Conservation (phyloP, 2,329 filamentous ascomycete species). For the Trichoderma sp. region DNA sequence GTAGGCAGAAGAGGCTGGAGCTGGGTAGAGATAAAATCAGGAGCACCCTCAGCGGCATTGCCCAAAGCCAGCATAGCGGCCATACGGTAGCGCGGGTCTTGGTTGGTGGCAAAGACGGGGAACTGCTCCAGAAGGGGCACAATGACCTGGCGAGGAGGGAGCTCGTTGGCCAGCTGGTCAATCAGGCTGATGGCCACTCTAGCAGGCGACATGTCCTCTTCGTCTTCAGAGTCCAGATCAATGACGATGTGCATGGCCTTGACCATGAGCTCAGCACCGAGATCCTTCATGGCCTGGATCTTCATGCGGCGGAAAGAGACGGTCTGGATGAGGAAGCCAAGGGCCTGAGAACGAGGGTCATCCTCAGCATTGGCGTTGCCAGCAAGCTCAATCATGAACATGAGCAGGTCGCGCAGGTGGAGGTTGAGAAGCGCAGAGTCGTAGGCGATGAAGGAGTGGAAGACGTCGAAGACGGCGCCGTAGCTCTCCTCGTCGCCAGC, state of each 20-base stretch:
- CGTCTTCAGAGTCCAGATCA: constrained; percentile 78
- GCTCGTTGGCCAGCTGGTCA: constrained; percentile 82
- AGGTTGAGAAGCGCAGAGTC: constrained; percentile 80
- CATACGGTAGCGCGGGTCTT: constrained; percentile 77
- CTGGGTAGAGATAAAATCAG: constrained; percentile 95
- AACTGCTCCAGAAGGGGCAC: constrained; percentile 88
- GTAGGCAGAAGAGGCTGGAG: constrained; percentile 82
- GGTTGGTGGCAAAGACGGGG: constrained; percentile 74
- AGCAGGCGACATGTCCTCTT: constrained; percentile 79
- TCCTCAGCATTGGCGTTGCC: constrained; percentile 76
- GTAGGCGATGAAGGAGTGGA: constrained; percentile 91
- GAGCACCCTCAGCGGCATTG: constrained; percentile 93
- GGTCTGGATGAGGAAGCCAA: constrained; percentile 91
- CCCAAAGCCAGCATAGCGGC: constrained; percentile 90
- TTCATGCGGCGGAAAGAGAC: constrained; percentile 93
- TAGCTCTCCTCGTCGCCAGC: constrained; percentile 81
- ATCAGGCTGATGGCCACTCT: constrained; percentile 83
- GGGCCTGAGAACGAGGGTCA: constrained; percentile 83
- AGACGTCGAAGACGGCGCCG: constrained; percentile 91
- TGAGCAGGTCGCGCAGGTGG: constrained; percentile 86
- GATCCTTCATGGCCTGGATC: constrained; percentile 81
- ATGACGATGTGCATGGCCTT: constrained; percentile 88
- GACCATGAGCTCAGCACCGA: constrained; percentile 83
- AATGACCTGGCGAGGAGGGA: constrained; percentile 91
- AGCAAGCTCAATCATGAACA: constrained; percentile 90